Evolutionary conservation across 768 basidiomycete species (phyloP).

Genomic region (Roridomyces roridus): DNA sequence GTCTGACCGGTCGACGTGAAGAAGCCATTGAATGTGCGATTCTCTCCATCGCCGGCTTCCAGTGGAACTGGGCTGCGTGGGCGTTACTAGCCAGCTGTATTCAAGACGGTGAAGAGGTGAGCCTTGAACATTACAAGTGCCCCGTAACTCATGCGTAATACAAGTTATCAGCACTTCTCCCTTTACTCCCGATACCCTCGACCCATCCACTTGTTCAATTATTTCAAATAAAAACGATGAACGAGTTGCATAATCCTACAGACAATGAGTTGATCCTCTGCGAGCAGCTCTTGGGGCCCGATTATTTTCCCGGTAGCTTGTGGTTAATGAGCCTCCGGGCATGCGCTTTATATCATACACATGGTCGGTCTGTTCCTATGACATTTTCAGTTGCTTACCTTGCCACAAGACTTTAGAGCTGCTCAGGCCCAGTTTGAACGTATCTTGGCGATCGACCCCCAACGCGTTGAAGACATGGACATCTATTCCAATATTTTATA

Average conservation of each 20-base stretch:
- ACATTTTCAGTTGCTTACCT: constrained; percentile 7
- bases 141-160: constrained; percentile 21
- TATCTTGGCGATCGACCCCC: constrained; percentile 82
- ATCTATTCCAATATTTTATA: constrained; percentile 97
- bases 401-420: constrained; percentile 76
- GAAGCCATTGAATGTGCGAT: constrained; percentile 86
- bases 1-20: constrained; percentile 72
- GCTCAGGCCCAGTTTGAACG: constrained; percentile 87
- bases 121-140: constrained; percentile 11
- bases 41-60: constrained; percentile 75
- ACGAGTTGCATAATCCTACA: constrained; percentile 88
- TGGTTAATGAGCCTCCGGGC: constrained; percentile 90
- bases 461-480: constrained; percentile 93
- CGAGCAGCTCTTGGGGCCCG: constrained; percentile 71
- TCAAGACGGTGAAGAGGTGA: constrained; percentile 86
- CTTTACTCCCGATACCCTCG: constrained; percentile 51
- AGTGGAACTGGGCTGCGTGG: constrained; percentile 98
- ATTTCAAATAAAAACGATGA: constrained; percentile 89
- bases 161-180: constrained; percentile 55
- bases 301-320: constrained; percentile 81
- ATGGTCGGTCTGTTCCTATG: constrained; percentile 61
- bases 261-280: constrained; percentile 86
- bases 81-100: constrained; percentile 78
- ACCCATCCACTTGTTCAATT: constrained; percentile 59
- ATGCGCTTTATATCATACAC: constrained; percentile 86